Percentiles rank a stretch among this genome's conserved stretches.
phyloP scores from a whole-genome alignment of 495 filamentous ascomycete genomes.

The Talaromyces trachyspermus region DNA sequence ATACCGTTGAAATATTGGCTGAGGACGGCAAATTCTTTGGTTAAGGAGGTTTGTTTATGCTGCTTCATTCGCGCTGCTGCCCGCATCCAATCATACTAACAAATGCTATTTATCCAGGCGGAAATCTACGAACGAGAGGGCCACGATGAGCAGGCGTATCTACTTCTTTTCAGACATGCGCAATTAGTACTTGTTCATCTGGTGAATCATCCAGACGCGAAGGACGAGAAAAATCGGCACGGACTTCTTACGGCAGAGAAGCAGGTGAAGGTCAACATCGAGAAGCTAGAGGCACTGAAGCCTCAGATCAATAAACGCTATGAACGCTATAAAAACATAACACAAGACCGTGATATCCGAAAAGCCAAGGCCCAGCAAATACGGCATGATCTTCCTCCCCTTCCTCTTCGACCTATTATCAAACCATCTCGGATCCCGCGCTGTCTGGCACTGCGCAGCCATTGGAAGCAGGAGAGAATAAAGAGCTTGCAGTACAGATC shows the following conservation, averaged over 20 bases:
- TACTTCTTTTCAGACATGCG: constrained; percentile 77
- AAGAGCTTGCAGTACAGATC: constrained; percentile 69
- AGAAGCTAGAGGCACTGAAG: constrained; percentile 56
- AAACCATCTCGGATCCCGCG: constrained; percentile 27
- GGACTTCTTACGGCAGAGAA: constrained; percentile 42
- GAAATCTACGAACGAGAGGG: constrained; percentile 77
- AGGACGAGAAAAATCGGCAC: constrained; percentile 38
- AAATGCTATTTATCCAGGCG: constrained; percentile 39
- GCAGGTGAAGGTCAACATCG: constrained; percentile 46
- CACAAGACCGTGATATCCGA: constrained; percentile 39
- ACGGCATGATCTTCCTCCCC: constrained; percentile 7
- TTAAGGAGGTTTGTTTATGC: constrained; percentile 59
- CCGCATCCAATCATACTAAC: too few relatives aligned
- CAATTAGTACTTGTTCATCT: constrained; percentile 58
- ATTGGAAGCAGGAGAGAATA: constrained; percentile 63
- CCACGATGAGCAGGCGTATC: constrained; percentile 78
- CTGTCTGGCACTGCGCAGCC: constrained; percentile 37
- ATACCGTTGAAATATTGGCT: constrained; percentile 77
- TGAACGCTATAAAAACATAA: constrained; percentile 50
- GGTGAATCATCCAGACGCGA: constrained; percentile 50
- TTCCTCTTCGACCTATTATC: too few relatives aligned
- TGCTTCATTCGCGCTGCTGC: constrained; percentile 3
- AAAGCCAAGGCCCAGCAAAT: constrained; percentile 14
- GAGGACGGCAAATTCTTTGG: constrained; percentile 66
- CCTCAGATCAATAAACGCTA: constrained; percentile 61